Base-by-base conservation (phyloP, 495 filamentous ascomycete species). In the Niebla homalea region DNA sequence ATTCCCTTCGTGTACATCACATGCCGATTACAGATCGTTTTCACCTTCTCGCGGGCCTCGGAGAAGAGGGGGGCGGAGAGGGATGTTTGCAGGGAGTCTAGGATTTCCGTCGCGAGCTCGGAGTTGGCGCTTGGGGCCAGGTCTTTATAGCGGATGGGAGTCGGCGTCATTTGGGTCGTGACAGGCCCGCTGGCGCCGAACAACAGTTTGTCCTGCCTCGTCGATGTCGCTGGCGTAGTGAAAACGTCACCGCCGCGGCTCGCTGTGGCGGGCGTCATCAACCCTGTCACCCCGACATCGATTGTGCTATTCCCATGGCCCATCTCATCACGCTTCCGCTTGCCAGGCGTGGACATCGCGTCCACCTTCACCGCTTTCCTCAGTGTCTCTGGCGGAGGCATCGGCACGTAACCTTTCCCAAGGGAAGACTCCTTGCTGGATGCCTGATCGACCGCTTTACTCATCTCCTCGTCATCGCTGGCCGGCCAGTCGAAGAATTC, bases 1-100 rank as follows among this genome's bases (percentile, higher is more conserved):
- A 85, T 69, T 1, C 83, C 83, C 52, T 67, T 70, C 7, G 63
- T 68, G 36, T 68, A 70, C 46, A 78, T 60, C 11, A 78, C 75
- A 53, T 84, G 72, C 36, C 62, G 69, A 32, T 78, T 72, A 16
- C 87, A 64, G 3, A 77, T 56, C 20, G 57, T 54, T 3, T 67
- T 66, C 2, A 84, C 46, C 22, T 65, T 68, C 8, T 68, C 62
- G 12, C 57, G 66, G 5, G 69, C 67, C 18, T 61, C 41, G 4
- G 45, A 15, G 45, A 47, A 47, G 4, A 62, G 55, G 2, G 70
- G 62, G 3, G 75, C 48, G 11, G 70, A 62, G 18, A 81, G 67
- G 12, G 66, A 49, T 16, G 61, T 62, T 8, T 75, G 65, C 11
- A 87, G 69, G 0, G 80, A 57, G 1, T 53, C 57, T 39, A 81